Evolutionary conservation across 2,329 filamentous ascomycete genomes (phyloP).

Genomic region (Alternaria sp.): DNA sequence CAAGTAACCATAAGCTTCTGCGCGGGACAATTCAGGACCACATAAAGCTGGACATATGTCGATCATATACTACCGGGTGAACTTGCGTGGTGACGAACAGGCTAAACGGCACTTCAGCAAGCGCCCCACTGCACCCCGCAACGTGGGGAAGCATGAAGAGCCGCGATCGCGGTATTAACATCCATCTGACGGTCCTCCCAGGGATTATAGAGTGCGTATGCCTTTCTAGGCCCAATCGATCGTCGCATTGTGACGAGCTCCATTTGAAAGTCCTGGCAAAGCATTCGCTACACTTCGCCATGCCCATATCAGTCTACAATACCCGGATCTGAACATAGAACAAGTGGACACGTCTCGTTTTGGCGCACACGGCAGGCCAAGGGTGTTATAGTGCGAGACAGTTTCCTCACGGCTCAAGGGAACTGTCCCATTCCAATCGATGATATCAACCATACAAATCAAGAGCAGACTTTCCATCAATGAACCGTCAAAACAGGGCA

Average conservation of each 20-base stretch:
- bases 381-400: slow-evolving; percentile 28
- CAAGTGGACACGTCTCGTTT: slow-evolving; percentile 22
- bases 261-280: slow-evolving; percentile 8
- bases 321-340: slow-evolving; percentile 18
- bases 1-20: slow-evolving; percentile 12
- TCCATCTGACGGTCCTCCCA: slow-evolving; percentile 18
- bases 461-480: slow-evolving; percentile 14
- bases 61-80: slow-evolving; percentile 35
- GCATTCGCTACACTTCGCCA: slow-evolving; percentile 10
- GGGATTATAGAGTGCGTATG: slow-evolving; percentile 23
- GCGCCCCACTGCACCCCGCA: slow-evolving; percentile 43
- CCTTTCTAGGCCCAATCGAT: slow-evolving; percentile 19
- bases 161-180: slow-evolving; percentile 31
- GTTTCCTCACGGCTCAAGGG: slow-evolving; percentile 38
- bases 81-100: slow-evolving; percentile 33
- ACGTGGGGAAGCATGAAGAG: slow-evolving; percentile 28
- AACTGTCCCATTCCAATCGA: slow-evolving; percentile 27
- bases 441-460: background rate
- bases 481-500: background rate
- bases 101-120: slow-evolving; percentile 41
- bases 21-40: background rate
- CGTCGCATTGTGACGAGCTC: background rate
- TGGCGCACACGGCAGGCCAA: slow-evolving; percentile 23
- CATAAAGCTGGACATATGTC: slow-evolving; percentile 10
- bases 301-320: slow-evolving; percentile 17